Evolutionary conservation across 805 yeast species (phyloP), one percentile per base, ranked within the genome.

Genomic region (Hanseniaspora guilliermondii): DNA sequence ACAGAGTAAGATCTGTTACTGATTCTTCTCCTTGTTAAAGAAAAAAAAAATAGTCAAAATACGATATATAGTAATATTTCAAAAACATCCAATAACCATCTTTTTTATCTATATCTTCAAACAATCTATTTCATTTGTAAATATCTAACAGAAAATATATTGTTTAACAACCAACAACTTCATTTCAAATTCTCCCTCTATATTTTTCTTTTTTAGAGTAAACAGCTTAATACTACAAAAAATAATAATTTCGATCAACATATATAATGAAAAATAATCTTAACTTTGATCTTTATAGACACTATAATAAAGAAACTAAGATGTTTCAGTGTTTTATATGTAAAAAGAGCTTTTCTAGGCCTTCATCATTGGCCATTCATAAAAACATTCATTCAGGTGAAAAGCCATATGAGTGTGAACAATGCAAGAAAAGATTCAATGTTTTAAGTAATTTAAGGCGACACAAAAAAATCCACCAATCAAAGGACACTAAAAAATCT

Each of bases 281-380:
- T 24, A 36, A 35, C 9, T 47, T 25, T 35, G 35, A 39, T 41
- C 25, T 41, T 4, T 49, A 49, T 33, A 40, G 25, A 17, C 37
- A 36, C 25, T 49, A 49, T 17, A 49, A 41, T 30, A 50, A 44
- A 2, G 30, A 27, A 21, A 50, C 48, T 3, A 50, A 41, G n/a
- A 50, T 42, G 42, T 42, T 42, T 27, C 42, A 44, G 60, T 87
- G 96, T 63, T 71, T 73, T n/a, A 79, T 72, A 60, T 87, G 96
- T 68, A 82, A 79, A 21, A 87, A 87, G 64, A 67, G 79, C 53
- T 87, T 87, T 62, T 82, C 93, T 0, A 93, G 88, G 64, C 89
- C 95, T 41, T 95, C 95, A 16, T 87, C 87, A 62, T 70, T 87
- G 58, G 70, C 88, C 46, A 87, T 95, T 0, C 96, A 87, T 69